These are phyloP conservation scores for Scytalidium lignicola DNA, from an alignment of 2,329 filamentous ascomycete species.

Conservation along the genomic window DNA sequence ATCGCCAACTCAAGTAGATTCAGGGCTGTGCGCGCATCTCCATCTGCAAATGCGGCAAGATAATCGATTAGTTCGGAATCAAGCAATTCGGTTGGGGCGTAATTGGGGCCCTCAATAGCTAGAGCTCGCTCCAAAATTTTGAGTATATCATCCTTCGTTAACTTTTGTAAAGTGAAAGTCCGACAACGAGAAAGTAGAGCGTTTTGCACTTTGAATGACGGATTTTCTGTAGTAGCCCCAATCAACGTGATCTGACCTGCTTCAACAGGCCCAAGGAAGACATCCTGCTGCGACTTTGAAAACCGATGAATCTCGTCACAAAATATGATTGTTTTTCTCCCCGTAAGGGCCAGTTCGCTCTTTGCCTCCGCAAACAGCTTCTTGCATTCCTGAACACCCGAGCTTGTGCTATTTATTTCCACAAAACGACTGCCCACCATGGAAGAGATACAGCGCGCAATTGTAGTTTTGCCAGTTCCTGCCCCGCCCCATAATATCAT, in stretches of 20 bases:
- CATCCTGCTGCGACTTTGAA: constrained; percentile 86
- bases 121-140: constrained; percentile 75
- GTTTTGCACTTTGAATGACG: constrained; percentile 85
- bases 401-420: constrained; percentile 91
- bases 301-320: constrained; percentile 71
- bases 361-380: constrained; percentile 83
- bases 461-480: constrained; percentile 84
- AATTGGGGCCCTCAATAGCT: constrained; percentile 45
- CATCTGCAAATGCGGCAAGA: constrained; percentile 81
- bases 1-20: constrained; percentile 90
- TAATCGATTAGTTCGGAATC: constrained; percentile 75
- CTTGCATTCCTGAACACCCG: constrained; percentile 85
- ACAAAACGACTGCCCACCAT: constrained; percentile 82
- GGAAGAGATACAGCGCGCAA: constrained; percentile 82
- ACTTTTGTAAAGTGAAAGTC: constrained; percentile 78
- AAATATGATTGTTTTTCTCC: constrained; percentile 90
- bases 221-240: constrained; percentile 95
- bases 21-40: constrained; percentile 86
- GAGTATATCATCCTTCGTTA: constrained; percentile 66
- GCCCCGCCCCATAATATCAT: constrained; percentile 92
- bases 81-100: constrained; percentile 50
- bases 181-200: constrained; percentile 85
- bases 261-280: constrained; percentile 90
- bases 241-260: constrained; percentile 86
- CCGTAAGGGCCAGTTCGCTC: constrained; percentile 74